Evolutionary conservation across 2,329 filamentous ascomycete species (phyloP), one percentile per base, ranked within the genome.

Genomic region (Geosmithia morbida): DNA sequence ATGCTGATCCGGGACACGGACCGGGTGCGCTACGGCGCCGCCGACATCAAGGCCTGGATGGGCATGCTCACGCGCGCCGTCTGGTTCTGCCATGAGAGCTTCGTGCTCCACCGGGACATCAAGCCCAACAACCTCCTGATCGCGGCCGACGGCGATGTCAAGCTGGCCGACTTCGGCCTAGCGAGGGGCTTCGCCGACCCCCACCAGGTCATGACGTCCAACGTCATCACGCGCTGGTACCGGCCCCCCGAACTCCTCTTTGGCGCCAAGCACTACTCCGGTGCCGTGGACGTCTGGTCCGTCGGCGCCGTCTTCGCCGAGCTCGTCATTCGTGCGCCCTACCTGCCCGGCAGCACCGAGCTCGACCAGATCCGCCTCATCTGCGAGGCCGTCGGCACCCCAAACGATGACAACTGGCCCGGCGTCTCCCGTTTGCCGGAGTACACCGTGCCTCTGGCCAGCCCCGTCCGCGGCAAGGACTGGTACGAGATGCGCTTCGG

Each of bases 41-140:
- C 86, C 17, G 92, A 98, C 63, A 88, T 97, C 64, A 98, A 98
- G 64, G 85, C 88, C 16, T 98, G 92, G 92, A 94, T 96, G 83
- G 86, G 85, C 52, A 97, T 97, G 92, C 75, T 97, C n/a, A 78
- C 77, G 26, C 81, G 90, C 41, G 92, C 85, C 22, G 80, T 97
- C 26, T 94, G 87, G 83, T 98, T 94, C 71, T 97, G 92, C 65
- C 92, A 98, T 65, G 86, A 89, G 61, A 94, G 92, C 63, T 90
- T 84, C 57, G 79, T 98, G 17, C 74, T 98, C 29, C 92, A 98
- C 66, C 86, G 92, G 56, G 92, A 98, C 70, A 97, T 98, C 71
- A 98, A 98, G 67, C 90, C 90, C 44, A 97, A 97, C 76, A 98
- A 98, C 69, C 70, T 97, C 65, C 74, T 98, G 50, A 94, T 98